A percentile compares a stretch with the other conserved stretches of the same genome.
phyloP scores from a whole-genome alignment of 1,284 basidiomycete genomes.

The Porodaedalea pini region DNA sequence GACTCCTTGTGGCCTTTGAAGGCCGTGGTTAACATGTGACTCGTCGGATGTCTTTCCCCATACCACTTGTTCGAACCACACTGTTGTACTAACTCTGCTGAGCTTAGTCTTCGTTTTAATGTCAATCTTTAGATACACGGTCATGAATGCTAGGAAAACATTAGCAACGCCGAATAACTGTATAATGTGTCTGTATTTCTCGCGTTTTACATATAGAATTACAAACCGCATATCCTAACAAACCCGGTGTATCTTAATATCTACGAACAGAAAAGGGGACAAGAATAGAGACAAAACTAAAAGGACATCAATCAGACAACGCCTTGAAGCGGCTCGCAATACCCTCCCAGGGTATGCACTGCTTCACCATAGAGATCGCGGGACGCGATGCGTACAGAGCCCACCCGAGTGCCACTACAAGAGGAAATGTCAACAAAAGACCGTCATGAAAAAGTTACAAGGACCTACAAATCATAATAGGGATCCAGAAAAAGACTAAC shows the following conservation, averaged over 20 bases:
- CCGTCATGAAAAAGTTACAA: slow-evolving; percentile 6
- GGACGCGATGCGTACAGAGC: slow-evolving; percentile 21
- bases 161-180: too few relatives aligned
- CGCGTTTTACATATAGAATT: slow-evolving; percentile 5
- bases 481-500: slow-evolving; percentile 93
- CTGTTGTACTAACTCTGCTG: too few relatives aligned
- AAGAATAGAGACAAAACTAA: slow-evolving; percentile 1
- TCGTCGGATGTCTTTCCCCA: neutral
- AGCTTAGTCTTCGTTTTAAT: too few relatives aligned
- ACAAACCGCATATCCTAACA: slow-evolving; percentile 7
- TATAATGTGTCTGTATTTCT: neutral
- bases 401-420: slow-evolving; percentile 27
- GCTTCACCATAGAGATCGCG: slow-evolving; percentile 27
- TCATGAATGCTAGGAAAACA: too few relatives aligned
- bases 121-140: too few relatives aligned
- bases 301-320: neutral
- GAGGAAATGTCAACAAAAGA: neutral
- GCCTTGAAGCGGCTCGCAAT: neutral
- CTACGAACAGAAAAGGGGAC: neutral
- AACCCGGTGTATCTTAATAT: slow-evolving; percentile 6
- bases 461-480: slow-evolving; percentile 74
- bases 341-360: slow-evolving; percentile 8
- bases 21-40: neutral
- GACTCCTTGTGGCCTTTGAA: slow-evolving; percentile 16
- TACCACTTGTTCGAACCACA: too few relatives aligned